phyloP scores from a whole-genome alignment of 352 stramenopile species.

The Pythium volutum region DNA sequence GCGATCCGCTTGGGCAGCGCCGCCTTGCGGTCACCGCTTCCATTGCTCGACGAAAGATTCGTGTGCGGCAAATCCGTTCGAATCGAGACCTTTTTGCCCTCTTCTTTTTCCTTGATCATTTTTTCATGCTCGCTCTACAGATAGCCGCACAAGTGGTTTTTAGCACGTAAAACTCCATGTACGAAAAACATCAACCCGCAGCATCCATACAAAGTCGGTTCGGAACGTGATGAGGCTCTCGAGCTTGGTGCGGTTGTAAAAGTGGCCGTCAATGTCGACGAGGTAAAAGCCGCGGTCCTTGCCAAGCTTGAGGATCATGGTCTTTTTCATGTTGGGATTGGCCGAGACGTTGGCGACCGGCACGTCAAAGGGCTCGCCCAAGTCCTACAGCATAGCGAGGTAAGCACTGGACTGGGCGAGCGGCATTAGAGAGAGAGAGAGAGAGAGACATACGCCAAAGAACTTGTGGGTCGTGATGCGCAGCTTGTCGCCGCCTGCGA shows the following conservation, averaged over 20 bases:
- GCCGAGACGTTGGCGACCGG: conserved; percentile 67
- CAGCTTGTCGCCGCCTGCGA: conserved; percentile 73
- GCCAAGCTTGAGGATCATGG: conserved; percentile 83
- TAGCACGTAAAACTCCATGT: neutral
- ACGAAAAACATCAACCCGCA: neutral
- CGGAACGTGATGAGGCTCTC: conserved; percentile 87
- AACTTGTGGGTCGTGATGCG: conserved; percentile 88
- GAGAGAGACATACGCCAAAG: conserved; percentile 55
- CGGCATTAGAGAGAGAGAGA: neutral
- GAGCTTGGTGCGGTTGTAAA: conserved; percentile 86
- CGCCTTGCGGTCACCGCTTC: neutral
- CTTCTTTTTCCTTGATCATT: conserved; percentile 50
- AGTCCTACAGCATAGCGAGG: conserved; percentile 33
- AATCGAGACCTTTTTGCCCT: conserved; percentile 53
- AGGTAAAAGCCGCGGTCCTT: conserved; percentile 76
- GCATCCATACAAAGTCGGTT: conserved; percentile 61
- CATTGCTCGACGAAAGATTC: conserved; percentile 43
- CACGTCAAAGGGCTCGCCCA: conserved; percentile 62
- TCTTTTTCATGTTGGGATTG: conserved; percentile 81
- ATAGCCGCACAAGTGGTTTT: neutral
- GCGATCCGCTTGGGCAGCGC: conserved; percentile 29
- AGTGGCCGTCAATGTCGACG: conserved; percentile 73
- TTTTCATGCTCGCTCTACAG: conserved; percentile 63
- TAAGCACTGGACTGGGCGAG: neutral
- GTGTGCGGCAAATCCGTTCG: conserved; percentile 68